Evolutionary conservation across 345 rosid species (phyloP).

Genomic region (Lumnitzera littorea): DNA sequence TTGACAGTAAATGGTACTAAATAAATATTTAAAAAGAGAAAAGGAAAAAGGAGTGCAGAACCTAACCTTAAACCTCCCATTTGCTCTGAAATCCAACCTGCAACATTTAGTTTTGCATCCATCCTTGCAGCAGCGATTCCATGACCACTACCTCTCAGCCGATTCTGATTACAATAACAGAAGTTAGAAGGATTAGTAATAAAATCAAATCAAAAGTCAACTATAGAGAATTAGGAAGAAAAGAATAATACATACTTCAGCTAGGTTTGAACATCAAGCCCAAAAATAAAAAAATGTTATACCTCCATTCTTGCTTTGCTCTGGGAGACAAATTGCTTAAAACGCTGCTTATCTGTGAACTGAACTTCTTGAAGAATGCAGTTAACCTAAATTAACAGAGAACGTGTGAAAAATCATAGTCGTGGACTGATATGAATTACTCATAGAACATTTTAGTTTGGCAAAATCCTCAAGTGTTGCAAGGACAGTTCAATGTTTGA

Average conservation of each 20-base stretch:
- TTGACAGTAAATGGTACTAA: too few relatives aligned
- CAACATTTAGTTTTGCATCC: constrained; percentile 84
- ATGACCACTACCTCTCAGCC: constrained; percentile 88
- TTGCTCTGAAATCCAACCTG: constrained; percentile 98
- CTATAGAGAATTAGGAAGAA: neutral
- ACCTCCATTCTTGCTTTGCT: constrained; percentile 99
- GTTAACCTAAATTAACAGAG: constrained; percentile 42
- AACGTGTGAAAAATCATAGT: neutral
- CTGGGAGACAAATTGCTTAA: constrained; percentile 95
- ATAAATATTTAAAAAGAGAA: neutral
- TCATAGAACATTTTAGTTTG: too few relatives aligned
- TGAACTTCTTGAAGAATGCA: constrained; percentile 88
- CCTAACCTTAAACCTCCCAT: constrained; percentile 95
- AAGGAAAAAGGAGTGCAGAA: constrained; percentile 7
- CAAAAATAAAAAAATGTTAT: constrained; percentile 1
- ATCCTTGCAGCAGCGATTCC: constrained; percentile 85
- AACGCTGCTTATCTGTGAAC: constrained; percentile 89
- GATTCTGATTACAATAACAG: constrained; percentile 46
- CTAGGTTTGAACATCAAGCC: neutral
- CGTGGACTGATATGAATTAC: neutral
- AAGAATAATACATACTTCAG: too few relatives aligned
- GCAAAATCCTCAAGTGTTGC: too few relatives aligned
- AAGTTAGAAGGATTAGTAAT: constrained; percentile 2
- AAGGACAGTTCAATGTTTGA: too few relatives aligned
- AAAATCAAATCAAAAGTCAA: neutral